phyloP scores from a whole-genome alignment of 331 rosid species.

The Cydonia oblonga region DNA sequence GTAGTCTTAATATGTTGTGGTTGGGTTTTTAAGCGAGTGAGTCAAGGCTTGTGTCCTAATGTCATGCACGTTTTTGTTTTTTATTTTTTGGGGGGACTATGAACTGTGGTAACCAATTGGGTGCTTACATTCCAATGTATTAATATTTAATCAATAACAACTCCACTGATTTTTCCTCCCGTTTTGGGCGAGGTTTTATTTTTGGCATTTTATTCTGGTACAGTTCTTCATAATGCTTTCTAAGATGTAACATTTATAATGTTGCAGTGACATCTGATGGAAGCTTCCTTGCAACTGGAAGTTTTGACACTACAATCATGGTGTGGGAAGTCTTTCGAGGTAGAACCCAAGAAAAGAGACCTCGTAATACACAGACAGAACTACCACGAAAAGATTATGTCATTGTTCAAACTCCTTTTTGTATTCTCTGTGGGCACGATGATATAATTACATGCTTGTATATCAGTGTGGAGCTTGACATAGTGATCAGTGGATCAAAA shows the following conservation, averaged over 20 bases:
- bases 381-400: constrained; percentile 64
- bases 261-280: constrained; percentile 94
- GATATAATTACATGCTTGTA: constrained; percentile 83
- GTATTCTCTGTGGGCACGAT: constrained; percentile 92
- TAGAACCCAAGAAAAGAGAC: constrained; percentile 58
- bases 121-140: constrained; percentile 8
- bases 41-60: neutral
- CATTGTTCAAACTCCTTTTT: constrained; percentile 78
- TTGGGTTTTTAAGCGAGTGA: neutral
- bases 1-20: neutral
- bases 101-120: neutral
- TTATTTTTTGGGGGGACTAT: too few relatives aligned
- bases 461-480: constrained; percentile 84
- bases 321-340: constrained; percentile 87
- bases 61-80: too few relatives aligned
- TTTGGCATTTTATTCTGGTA: neutral
- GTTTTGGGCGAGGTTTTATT: neutral
- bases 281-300: constrained; percentile 92
- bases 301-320: constrained; percentile 95
- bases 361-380: constrained; percentile 60
- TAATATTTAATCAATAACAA: neutral
- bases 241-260: constrained; percentile 2
- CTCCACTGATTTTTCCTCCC: neutral
- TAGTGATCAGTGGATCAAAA: constrained; percentile 92
- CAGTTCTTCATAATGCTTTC: neutral